Base-by-base conservation (phyloP, 139 green algal genomes). In the Picochlorum sp. region DNA sequence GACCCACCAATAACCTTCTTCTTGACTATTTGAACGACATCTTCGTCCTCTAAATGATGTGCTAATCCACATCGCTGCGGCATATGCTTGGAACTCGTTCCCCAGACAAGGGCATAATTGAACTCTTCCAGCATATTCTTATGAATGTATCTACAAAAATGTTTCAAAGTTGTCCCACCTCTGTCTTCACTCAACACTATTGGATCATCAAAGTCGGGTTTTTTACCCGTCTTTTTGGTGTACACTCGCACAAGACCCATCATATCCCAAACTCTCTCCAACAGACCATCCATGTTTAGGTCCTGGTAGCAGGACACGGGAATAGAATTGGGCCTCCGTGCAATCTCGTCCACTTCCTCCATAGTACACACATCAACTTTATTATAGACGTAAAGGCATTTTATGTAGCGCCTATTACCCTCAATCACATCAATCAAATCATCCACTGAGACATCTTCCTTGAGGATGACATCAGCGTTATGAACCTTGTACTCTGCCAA, bases 371-470 rank as follows among this genome's bases (percentile, higher is more conserved):
- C 69, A 44, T 85, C 70, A 18, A 90, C 81, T 76, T 99, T 99
- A 83, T 99, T 99, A 84, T 98, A 99, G 63, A 99, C 94, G 74
- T 98, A 99, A 34, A 98, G 69, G 81, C 71, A 99, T 65, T 90
- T 88, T 9, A 97, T 78, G 75, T 95, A 96, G 3, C 80, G 73
- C 24, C 89, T 73, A 82, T 96, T 95, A 50, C 88, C 88, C 81
- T 99, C 94, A 24, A 99, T 95, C 3, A 98, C 80, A 66, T 99
- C 94, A 49, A 99, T 99, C 6, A 98, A 79, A 64, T 98, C 87
- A 63, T 97, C 92, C 21, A 94, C 84, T 5, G 76, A 87, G 68
- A 63, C 76, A 66, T 97, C 92, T 69, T 96, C 90, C 68, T 90
- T 89, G 62, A 98, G 84, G 44, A 98, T 79, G 13, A 94, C 57